Conservation (phyloP, 139 green algal species). For the Mesotaenium endlicherianum region DNA sequence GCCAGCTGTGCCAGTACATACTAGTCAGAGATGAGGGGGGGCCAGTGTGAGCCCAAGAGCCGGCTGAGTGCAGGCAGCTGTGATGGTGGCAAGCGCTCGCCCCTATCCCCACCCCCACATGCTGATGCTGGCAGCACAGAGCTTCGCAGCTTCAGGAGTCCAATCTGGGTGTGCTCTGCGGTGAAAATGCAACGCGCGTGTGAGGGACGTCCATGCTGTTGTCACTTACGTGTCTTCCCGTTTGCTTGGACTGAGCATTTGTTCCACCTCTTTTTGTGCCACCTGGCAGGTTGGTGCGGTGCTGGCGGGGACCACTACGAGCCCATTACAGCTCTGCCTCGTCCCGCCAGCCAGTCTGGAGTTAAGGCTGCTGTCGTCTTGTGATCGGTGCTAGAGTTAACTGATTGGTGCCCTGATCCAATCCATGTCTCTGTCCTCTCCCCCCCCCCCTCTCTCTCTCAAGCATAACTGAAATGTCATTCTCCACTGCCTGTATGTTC, state of each 20-base stretch:
- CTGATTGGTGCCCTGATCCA: no score
- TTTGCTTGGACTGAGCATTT: not conserved
- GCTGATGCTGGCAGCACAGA: no score
- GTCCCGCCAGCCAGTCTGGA: not conserved
- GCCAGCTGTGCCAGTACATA: not conserved
- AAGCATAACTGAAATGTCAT: no score
- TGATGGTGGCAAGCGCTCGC: no score
- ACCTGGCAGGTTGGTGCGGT: slow-evolving; percentile 37
- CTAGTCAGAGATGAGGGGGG: not conserved
- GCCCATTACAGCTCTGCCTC: slow-evolving; percentile 6
- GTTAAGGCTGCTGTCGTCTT: slow-evolving; percentile 8
- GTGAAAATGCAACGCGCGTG: not conserved
- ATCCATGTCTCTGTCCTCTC: no score
- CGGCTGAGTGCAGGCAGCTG: not conserved
- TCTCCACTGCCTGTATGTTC: no score
- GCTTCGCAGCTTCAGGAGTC: no score
- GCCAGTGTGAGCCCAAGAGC: not conserved
- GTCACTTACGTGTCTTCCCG: not conserved
- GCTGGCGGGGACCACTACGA: slow-evolving; percentile 43
- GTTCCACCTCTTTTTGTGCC: not conserved
- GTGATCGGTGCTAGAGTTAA: no score
- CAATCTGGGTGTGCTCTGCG: no score
- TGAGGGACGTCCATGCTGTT: not conserved
- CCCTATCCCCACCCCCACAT: no score
- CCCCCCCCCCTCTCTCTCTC: no score